phyloP scores from a whole-genome alignment of 2,329 filamentous ascomycete genomes.

The Truncatella angustata region DNA sequence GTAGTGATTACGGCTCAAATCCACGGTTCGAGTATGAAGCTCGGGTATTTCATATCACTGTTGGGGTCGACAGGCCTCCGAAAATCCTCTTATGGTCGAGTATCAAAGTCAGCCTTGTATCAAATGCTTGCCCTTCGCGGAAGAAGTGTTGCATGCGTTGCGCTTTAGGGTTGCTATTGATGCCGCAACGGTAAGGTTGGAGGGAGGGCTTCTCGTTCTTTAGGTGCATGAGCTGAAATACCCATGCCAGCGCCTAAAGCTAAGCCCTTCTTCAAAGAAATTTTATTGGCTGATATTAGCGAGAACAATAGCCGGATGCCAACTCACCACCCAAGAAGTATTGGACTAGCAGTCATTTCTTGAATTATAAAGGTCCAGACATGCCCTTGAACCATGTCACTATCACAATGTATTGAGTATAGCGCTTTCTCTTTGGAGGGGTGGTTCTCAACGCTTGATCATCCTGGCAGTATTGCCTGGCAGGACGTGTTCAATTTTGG shows the following conservation, averaged over 20 bases:
- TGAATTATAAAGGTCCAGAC: too few species aligned
- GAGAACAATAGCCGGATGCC: too few species aligned
- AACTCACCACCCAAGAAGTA: too few species aligned
- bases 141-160: neutral
- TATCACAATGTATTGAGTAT: neutral
- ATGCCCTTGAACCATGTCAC: too few species aligned
- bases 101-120: neutral
- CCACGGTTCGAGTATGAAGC: too few species aligned
- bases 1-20: too few species aligned
- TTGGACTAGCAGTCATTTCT: too few species aligned
- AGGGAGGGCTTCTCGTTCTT: too few species aligned
- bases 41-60: neutral
- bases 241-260: neutral
- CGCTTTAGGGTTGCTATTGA: neutral
- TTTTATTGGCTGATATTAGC: neutral
- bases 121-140: neutral
- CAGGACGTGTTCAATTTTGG: neutral
- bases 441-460: neutral
- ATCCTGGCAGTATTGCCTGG: too few species aligned
- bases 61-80: neutral
- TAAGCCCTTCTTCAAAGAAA: neutral
- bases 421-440: neutral
- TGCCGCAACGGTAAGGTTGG: neutral
- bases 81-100: neutral
- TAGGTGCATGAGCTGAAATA: constrained; percentile 2